Evolutionary conservation across 306 rosid genomes (phyloP).

Genomic region (Medicago lupulina): DNA sequence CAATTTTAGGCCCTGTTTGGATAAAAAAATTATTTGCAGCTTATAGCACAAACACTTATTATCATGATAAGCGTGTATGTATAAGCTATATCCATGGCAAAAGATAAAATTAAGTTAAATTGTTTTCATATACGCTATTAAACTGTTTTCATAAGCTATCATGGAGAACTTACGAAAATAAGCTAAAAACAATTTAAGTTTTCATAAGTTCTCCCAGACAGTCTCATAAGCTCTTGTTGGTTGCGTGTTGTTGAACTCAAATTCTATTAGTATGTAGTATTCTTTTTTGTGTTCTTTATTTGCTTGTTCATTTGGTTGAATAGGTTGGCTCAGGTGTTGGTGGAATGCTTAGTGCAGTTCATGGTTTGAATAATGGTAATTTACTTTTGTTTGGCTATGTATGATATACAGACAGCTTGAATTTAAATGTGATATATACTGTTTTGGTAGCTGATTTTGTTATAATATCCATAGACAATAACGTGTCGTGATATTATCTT

Average conservation of each 20-base stretch:
- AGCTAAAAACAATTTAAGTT: no score
- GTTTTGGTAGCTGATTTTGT: not conserved
- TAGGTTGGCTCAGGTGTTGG: constrained; percentile 92
- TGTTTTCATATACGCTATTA: no score
- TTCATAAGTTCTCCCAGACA: no score
- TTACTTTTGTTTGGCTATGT: not conserved
- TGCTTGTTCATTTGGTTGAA: constrained; percentile 29
- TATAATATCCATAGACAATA: not conserved
- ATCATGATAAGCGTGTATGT: no score
- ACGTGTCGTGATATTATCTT: not conserved
- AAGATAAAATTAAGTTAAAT: no score
- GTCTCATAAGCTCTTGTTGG: not conserved
- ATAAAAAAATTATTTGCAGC: no score
- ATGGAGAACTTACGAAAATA: no score
- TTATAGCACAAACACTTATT: no score
- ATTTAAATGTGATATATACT: not conserved
- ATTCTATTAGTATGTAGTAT: not conserved
- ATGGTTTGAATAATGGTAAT: constrained; percentile 77
- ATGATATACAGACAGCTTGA: not conserved
- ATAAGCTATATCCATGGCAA: no score
- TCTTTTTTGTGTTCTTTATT: constrained; percentile 10
- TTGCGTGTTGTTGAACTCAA: not conserved
- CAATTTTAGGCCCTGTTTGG: no score
- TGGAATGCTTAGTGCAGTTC: constrained; percentile 79
- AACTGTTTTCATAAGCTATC: no score